A percentile compares a stretch with the other conserved stretches of the same genome.
phyloP scores from a whole-genome alignment of 805 yeast genomes.

The Wickerhamomyces chambardii region DNA sequence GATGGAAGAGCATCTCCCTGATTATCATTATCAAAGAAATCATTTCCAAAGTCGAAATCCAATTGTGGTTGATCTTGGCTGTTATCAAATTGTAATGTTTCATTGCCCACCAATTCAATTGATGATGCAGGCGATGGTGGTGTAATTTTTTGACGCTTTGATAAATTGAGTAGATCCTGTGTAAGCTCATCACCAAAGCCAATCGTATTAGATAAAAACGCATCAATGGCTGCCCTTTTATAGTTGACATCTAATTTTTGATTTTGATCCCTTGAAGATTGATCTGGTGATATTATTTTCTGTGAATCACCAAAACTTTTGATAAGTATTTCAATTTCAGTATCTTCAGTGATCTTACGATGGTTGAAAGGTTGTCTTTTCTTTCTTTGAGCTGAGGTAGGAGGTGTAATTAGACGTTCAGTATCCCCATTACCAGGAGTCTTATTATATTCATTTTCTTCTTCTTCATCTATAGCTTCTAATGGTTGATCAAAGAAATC shows the following conservation, averaged over 20 bases:
- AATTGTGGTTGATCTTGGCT: conserved; percentile 8
- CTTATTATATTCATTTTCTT: conserved; percentile 1
- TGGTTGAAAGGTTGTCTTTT: conserved; percentile 5
- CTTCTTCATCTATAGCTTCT: neutral
- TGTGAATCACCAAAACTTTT: conserved; percentile 6
- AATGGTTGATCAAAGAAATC: neutral
- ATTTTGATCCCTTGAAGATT: neutral
- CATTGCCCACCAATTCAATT: conserved; percentile 1
- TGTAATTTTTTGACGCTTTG: conserved; percentile 12
- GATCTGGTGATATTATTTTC: conserved; percentile 1
- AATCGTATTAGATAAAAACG: conserved; percentile 4
- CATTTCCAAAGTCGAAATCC: conserved; percentile 29
- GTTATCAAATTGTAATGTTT: too few species aligned
- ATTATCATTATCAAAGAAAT: conserved; percentile 22
- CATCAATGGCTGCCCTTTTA: conserved; percentile 12
- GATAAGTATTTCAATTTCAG: conserved; percentile 15
- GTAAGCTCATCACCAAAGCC: conserved; percentile 9
- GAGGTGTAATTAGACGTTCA: conserved; percentile 1
- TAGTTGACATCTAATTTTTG: conserved; percentile 5
- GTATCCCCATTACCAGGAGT: conserved; percentile 8
- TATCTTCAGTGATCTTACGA: conserved; percentile 14
- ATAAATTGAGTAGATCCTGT: conserved; percentile 3
- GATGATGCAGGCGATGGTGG: conserved; percentile 4
- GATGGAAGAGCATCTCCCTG: conserved; percentile 3
- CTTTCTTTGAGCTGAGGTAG: neutral